phyloP scores from a whole-genome alignment of 108 stramenopile species.

The Nannochloropsis salina region DNA sequence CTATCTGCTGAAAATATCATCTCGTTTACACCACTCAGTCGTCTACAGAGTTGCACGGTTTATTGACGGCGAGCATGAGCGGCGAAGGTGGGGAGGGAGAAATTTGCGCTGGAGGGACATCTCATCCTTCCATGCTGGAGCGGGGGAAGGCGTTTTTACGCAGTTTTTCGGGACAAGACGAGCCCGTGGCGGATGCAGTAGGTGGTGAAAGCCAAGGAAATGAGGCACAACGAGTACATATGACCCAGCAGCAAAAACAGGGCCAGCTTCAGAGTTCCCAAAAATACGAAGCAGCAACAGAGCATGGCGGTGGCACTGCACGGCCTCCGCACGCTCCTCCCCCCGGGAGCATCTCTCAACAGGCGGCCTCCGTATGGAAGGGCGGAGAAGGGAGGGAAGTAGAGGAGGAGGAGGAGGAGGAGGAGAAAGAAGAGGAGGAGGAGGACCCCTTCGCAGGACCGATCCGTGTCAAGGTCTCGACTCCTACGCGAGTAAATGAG shows the following conservation, averaged over 20 bases:
- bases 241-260: not conserved
- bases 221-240: not conserved
- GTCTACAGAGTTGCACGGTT: too few species aligned
- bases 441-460: slow-evolving; percentile 1
- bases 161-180: slow-evolving; percentile 7
- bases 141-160: slow-evolving; percentile 17
- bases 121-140: slow-evolving; percentile 1
- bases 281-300: not conserved
- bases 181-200: not conserved
- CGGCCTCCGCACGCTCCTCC: not conserved
- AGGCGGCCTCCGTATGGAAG: not conserved
- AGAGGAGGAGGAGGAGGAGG: not conserved
- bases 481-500: not conserved
- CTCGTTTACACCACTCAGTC: too few species aligned
- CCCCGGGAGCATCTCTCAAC: not conserved
- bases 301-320: not conserved
- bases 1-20: too few species aligned
- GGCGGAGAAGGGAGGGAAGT: not conserved
- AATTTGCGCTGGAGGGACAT: too few species aligned
- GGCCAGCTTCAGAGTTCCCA: not conserved
- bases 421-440: not conserved
- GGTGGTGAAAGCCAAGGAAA: not conserved
- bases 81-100: too few species aligned
- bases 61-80: too few species aligned
- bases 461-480: not conserved